Base-by-base conservation (phyloP, 441 rosid genomes). In the Corymbia citriodora region DNA sequence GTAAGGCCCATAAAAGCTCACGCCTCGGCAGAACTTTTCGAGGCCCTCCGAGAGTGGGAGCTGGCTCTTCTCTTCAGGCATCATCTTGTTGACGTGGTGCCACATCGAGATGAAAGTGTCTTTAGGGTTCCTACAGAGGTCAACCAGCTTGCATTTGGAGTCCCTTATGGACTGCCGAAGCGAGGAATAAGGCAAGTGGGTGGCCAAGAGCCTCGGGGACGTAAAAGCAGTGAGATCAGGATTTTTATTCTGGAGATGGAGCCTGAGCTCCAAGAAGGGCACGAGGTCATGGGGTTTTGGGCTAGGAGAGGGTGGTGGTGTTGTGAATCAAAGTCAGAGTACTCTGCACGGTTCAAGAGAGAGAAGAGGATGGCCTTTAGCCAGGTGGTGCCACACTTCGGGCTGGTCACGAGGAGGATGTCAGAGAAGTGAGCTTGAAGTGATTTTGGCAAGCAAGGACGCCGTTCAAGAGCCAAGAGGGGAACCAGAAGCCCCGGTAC, bases 311-410 rank as follows among this genome's bases (percentile, higher is more conserved):
- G 98, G 90, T 95, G 96, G 40, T 90, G 7, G 53, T 88, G 68
- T 19, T 91, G 61, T 8, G 14, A 3, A 74, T 93, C 53, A n/a
- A 92, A 91, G 88, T 36, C 83, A 14, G n/a, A 54, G 15, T 29
- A 85, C 55, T 14, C 9, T n/a, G 27, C 45, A 27, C 96, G 91
- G 74, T 96, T 93, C 33, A 94, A 21, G 40, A 93, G 89, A 33
- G 96, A 94, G 82, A 95, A 96, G 31, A 93, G 57, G 49, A 97
- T 74, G 85, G 98, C 94, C 82, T 96, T 94, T 14, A 96, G 88
- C 97, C 98, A 95, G 17, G 97, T 95, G 83, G 97, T 95, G 90
- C 99, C 97, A 59, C 95, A 92, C 90, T 97, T 97, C 6, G 97
- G 96, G 81, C 90, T 91, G 72, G 96, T 93, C 65, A 91, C 93